Percentiles rank a stretch among this genome's conserved stretches.
Conservation (phyloP, 441 rosid genomes). For the Populus tomentosa region DNA sequence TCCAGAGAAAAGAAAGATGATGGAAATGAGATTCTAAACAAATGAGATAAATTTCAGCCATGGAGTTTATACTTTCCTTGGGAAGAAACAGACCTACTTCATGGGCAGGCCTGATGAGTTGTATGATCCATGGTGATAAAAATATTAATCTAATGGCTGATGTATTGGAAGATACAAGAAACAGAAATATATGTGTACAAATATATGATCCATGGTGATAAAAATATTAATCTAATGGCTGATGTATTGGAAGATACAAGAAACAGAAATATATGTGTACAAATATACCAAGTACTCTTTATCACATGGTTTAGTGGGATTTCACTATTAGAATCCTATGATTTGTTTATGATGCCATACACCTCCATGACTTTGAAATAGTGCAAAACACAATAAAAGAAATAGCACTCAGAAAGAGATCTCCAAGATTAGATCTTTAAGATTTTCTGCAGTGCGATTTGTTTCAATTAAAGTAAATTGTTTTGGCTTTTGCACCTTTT, state of each 20-base stretch:
- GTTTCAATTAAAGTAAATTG: not conserved
- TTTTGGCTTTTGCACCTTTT: not conserved
- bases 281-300: no score
- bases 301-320: no score
- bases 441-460: not conserved
- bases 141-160: no score
- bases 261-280: no score
- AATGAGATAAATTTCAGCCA: no score
- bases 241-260: no score
- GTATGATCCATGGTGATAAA: no score
- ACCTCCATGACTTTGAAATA: not conserved
- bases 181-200: no score
- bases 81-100: not conserved
- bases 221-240: no score
- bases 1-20: not conserved
- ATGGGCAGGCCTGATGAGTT: not conserved
- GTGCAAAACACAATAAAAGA: not conserved
- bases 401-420: not conserved
- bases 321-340: no score
- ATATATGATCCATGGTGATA: no score
- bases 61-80: not conserved
- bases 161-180: no score
- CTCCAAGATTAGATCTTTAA: not conserved
- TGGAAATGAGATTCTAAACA: not conserved
- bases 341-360: not conserved